A percentile compares a stretch with the other conserved stretches of the same genome.
These are phyloP conservation scores for Quercus aquifolioides DNA, from an alignment of 306 rosid genomes.

Conservation along the genomic window DNA sequence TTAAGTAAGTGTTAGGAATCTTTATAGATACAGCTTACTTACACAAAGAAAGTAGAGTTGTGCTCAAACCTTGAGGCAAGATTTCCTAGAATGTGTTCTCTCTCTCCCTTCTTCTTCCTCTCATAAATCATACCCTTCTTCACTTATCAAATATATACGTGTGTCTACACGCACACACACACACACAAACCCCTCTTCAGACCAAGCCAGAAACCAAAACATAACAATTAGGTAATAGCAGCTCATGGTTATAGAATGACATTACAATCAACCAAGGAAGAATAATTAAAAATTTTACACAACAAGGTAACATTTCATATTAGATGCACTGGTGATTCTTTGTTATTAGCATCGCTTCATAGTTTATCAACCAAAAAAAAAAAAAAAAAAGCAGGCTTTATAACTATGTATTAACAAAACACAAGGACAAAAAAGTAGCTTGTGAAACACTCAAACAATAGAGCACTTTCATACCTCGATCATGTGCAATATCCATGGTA, in stretches of 20 bases:
- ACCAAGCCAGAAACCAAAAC: not conserved
- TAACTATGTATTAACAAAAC: slow-evolving; percentile 9
- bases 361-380: too few relatives aligned
- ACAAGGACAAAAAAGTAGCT: slow-evolving; percentile 4
- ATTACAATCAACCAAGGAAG: not conserved
- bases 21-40: not conserved
- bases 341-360: not conserved
- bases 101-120: too few relatives aligned
- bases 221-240: not conserved
- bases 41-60: too few relatives aligned
- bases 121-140: not conserved
- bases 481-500: slow-evolving; percentile 99
- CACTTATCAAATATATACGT: not conserved
- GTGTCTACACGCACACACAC: too few relatives aligned
- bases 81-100: not conserved
- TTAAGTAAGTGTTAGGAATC: not conserved
- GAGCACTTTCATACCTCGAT: slow-evolving; percentile 66
- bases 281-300: slow-evolving; percentile 4
- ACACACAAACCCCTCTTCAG: too few relatives aligned
- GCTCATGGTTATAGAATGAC: slow-evolving; percentile 2
- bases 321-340: slow-evolving; percentile 9
- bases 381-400: not conserved
- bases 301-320: not conserved
- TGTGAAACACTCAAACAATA: slow-evolving; percentile 25
- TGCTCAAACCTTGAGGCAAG: not conserved